Evolutionary conservation across 352 stramenopile genomes (phyloP), one percentile per base, ranked within the genome.

Genomic region (Phytopythium ostracodes): DNA sequence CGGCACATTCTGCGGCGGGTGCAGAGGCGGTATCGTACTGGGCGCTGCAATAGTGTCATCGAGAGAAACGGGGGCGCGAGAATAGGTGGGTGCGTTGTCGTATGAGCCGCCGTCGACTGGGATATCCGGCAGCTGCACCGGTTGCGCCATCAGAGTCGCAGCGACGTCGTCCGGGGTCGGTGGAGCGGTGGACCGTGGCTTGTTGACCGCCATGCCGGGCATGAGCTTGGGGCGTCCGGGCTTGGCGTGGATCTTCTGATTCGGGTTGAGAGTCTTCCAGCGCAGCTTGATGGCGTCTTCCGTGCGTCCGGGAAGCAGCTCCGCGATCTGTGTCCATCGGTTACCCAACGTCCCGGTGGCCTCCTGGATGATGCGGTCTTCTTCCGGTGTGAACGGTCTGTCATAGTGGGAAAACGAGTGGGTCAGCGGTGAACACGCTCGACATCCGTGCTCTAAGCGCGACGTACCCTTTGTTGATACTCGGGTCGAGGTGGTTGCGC

Each of bases 401-500:
- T 9, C 20, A 62, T 12, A 14, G 46, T 47, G 47, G 7, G 20
- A 54, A n/a, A 20, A 46, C 50, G n/a, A n/a, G 60, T 22, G 18
- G n/a, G 22, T 70, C 15, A 68, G 43, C 14, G 46, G 35, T 18
- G 35, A 56, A 38, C 31, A 65, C 18, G 22, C 29, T 59, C 27
- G 47, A 25, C 22, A 60, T 53, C 27, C 9, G 12, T 29, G 22
- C 12, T 27, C 25, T 29, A 18, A 6, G 8, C 14, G 9, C 22
- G 27, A 62, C 77, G 51, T 76, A 92, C 83, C 70, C 73, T 77
- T 91, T 90, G 70, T 89, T 92, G 63, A 98, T 89, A 56, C 88
- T 94, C 40, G 96, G 96, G 76, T 98, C 93, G 59, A 98, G 81
- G 72, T 98, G 95, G 74, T 98, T 98, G 36, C 97, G 82, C 89